A percentile compares a stretch with the other conserved stretches of the same genome.
Evolutionary conservation across 768 basidiomycete genomes (phyloP).

Genomic region (Pisolithus orientalis): DNA sequence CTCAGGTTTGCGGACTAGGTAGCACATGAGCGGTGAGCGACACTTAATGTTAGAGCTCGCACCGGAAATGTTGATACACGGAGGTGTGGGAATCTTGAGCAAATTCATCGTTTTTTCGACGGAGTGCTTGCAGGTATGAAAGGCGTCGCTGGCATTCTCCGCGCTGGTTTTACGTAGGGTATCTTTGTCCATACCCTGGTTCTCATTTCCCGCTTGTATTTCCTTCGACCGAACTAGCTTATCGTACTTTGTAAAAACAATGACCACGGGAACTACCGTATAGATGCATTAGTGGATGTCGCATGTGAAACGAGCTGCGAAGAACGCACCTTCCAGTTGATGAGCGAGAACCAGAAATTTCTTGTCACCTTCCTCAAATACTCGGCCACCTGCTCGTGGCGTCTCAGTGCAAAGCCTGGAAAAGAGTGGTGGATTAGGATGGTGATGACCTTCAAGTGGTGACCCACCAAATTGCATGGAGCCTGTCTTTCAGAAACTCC

Average conservation of each 20-base stretch:
- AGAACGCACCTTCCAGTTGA: background rate
- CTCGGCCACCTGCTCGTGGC: background rate
- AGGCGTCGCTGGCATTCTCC: too few relatives aligned
- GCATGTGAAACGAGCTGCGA: background rate
- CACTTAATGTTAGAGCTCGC: too few relatives aligned
- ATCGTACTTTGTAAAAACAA: constrained; percentile 2
- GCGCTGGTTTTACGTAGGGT: too few relatives aligned
- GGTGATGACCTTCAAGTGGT: background rate
- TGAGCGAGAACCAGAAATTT: background rate
- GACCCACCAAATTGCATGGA: constrained; percentile 11
- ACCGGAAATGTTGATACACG: too few relatives aligned
- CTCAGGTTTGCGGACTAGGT: too few relatives aligned
- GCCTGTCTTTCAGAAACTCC: background rate
- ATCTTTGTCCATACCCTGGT: too few relatives aligned
- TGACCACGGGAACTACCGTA: background rate
- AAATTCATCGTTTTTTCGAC: too few relatives aligned
- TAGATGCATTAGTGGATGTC: background rate
- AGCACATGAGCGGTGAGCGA: too few relatives aligned
- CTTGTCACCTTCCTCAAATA: background rate
- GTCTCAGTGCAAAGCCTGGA: background rate
- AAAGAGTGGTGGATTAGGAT: background rate
- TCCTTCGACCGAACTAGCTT: background rate
- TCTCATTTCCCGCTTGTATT: background rate
- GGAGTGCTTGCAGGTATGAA: too few relatives aligned
- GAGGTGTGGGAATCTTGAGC: too few relatives aligned